Evolutionary conservation across 2,329 filamentous ascomycete species (phyloP).

Genomic region (Aaosphaeria arxii): DNA sequence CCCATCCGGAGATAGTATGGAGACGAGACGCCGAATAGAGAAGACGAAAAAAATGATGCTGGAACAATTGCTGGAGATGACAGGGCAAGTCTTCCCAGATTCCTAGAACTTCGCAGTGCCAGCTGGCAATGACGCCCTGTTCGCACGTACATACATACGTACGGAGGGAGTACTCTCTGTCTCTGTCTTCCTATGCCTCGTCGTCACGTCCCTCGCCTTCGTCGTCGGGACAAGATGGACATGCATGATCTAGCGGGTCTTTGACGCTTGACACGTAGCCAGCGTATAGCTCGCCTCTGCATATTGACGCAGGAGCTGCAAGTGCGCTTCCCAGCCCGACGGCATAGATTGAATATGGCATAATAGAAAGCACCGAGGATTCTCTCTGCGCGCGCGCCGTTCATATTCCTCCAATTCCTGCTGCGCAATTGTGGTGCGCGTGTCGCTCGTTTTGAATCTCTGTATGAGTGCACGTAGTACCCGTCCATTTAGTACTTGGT

Average conservation of each 20-base stretch:
- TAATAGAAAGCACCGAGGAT: slow-evolving; percentile 29
- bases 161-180: not conserved
- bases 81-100: no score
- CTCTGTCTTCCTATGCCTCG: no score
- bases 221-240: slow-evolving; percentile 20
- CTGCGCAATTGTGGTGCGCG: slow-evolving; percentile 6
- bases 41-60: no score
- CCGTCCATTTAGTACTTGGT: slow-evolving; percentile 7
- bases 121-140: slow-evolving; percentile 36
- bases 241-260: slow-evolving; percentile 32
- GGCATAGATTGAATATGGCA: slow-evolving; percentile 26
- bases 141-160: slow-evolving; percentile 8
- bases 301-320: slow-evolving; percentile 41
- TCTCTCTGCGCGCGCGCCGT: slow-evolving; percentile 5
- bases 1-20: no score
- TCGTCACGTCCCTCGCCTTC: not conserved
- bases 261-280: slow-evolving; percentile 35
- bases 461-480: slow-evolving; percentile 11
- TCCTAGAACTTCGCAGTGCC: slow-evolving; percentile 18
- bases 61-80: no score
- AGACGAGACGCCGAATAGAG: no score
- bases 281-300: slow-evolving; percentile 35
- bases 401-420: not conserved
- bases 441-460: slow-evolving; percentile 22
- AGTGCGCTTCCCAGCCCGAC: slow-evolving; percentile 29